phyloP scores from a whole-genome alignment of 805 yeast genomes.

The Hanseniaspora jakobsenii region DNA sequence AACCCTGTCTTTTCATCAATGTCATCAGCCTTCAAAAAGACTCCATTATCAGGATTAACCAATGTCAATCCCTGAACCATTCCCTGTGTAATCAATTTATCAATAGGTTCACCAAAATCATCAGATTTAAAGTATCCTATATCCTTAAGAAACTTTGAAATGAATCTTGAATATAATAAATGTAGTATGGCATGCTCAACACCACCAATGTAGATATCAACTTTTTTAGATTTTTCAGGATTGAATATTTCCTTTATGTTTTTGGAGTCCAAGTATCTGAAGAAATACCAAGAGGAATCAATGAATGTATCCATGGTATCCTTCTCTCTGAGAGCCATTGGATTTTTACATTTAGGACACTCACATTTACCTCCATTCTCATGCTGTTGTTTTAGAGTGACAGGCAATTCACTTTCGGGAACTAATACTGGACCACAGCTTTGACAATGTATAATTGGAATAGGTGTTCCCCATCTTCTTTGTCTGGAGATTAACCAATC shows the following conservation, averaged over 20 bases:
- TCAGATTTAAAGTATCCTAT: conserved; percentile 58
- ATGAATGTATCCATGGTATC: conserved; percentile 98
- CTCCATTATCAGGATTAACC: conserved; percentile 56
- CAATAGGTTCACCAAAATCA: conserved; percentile 67
- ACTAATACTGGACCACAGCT: conserved; percentile 86
- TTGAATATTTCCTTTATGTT: conserved; percentile 47
- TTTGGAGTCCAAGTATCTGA: conserved; percentile 67
- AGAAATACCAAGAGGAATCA: conserved; percentile 94
- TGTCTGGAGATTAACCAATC: conserved; percentile 95
- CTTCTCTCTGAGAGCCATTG: conserved; percentile 76
- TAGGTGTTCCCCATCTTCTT: conserved; percentile 97
- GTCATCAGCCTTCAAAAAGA: conserved; percentile 72
- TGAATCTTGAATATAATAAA: conserved; percentile 71
- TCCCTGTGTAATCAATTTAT: conserved; percentile 77
- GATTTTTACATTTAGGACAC: conserved; percentile 71
- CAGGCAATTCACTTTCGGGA: conserved; percentile 79
- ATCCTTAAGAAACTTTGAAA: conserved; percentile 63
- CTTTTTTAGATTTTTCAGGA: conserved; percentile 47
- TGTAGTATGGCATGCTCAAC: conserved; percentile 95
- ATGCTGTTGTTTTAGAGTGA: conserved; percentile 52
- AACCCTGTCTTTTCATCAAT: conserved; percentile 32
- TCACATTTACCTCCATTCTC: conserved; percentile 39
- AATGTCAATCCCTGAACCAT: conserved; percentile 94
- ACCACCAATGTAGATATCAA: conserved; percentile 87
- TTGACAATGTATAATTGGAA: conserved; percentile 82